Conservation (phyloP, 2,329 filamentous ascomycete genomes). For the Xylariaceae sp. region DNA sequence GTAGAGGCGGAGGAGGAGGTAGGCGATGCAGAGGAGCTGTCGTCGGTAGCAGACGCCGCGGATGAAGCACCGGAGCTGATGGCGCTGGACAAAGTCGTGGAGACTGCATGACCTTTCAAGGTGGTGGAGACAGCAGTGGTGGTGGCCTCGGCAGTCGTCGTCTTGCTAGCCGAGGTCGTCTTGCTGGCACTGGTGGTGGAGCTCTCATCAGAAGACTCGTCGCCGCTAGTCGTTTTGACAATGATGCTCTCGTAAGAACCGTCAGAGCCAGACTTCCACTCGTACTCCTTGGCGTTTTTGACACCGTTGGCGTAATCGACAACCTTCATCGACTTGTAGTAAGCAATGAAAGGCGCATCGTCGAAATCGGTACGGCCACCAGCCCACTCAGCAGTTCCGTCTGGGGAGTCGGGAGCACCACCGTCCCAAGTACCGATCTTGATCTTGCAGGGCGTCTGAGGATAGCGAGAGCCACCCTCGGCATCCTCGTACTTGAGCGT, state of each 20-base stretch:
- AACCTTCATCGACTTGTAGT: constrained; percentile 55
- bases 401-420: constrained; percentile 52
- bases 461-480: constrained; percentile 55
- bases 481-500: constrained; percentile 59
- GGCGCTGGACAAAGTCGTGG: constrained; percentile 16
- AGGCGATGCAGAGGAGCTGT: constrained; percentile 8
- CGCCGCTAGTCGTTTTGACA: constrained; percentile 39
- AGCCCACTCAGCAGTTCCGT: constrained; percentile 69
- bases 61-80: constrained; percentile 7
- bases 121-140: constrained; percentile 17
- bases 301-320: constrained; percentile 51
- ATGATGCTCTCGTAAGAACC: constrained; percentile 51
- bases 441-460: constrained; percentile 70
- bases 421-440: constrained; percentile 67
- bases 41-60: not conserved
- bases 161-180: constrained; percentile 13
- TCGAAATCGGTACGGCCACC: constrained; percentile 56
- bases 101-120: constrained; percentile 8
- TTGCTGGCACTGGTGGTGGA: constrained; percentile 14
- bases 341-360: constrained; percentile 50
- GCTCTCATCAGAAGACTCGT: constrained; percentile 17
- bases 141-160: constrained; percentile 15
- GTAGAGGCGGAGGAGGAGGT: constrained; percentile 8
- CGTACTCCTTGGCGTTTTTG: constrained; percentile 47
- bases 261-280: constrained; percentile 43